phyloP scores from a whole-genome alignment of 2,329 filamentous ascomycete species.

The Seiridium unicorne region DNA sequence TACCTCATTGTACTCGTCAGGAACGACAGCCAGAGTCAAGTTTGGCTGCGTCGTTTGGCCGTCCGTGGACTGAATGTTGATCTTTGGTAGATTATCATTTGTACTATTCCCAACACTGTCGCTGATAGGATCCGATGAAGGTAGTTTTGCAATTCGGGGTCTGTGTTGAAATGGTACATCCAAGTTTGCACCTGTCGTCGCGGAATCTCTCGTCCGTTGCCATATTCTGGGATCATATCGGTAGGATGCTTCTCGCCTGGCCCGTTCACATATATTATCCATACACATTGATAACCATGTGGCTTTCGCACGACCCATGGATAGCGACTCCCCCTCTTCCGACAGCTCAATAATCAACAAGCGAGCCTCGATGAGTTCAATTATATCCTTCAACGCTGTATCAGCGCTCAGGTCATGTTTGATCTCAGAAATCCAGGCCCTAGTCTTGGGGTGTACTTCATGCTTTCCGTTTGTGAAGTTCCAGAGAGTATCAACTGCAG shows the following conservation, averaged over 20 bases:
- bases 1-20: too few relatives aligned
- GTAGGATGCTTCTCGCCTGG: neutral
- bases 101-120: too few relatives aligned
- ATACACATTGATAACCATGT: neutral
- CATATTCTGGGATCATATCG: neutral
- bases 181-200: too few relatives aligned
- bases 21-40: too few relatives aligned
- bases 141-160: too few relatives aligned
- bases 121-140: too few relatives aligned
- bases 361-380: neutral
- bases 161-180: too few relatives aligned
- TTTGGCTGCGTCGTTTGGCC: too few relatives aligned
- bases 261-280: neutral
- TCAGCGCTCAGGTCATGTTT: neutral
- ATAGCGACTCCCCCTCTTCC: neutral
- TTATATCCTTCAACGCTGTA: neutral
- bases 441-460: neutral
- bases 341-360: neutral
- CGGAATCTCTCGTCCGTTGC: neutral
- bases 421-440: neutral
- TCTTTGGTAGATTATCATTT: too few relatives aligned
- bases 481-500: neutral
- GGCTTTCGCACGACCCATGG: neutral
- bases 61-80: too few relatives aligned
- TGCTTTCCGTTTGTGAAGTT: neutral